Percentiles rank a stretch among this genome's conserved stretches.
phyloP scores from a whole-genome alignment of 129 eudicot genomes.

The Saussurea involucrata region DNA sequence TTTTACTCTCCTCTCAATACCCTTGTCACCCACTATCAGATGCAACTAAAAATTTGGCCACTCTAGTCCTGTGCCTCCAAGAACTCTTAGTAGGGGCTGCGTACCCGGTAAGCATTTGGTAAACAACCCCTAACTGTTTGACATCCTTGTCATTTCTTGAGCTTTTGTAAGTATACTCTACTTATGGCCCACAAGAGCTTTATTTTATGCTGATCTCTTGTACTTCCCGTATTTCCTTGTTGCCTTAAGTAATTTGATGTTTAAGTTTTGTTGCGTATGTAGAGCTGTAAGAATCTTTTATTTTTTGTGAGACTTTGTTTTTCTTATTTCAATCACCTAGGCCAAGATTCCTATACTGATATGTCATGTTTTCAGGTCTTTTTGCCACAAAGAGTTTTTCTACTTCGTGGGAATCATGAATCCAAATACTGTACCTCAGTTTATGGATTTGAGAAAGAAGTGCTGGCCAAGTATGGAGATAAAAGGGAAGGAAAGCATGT shows the following conservation, averaged over 20 bases:
- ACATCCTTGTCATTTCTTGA: neutral
- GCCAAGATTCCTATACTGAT: slow-evolving; percentile 1
- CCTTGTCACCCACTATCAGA: neutral
- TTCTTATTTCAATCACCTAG: neutral
- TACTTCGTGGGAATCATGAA: slow-evolving; percentile 97
- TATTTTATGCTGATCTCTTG: neutral
- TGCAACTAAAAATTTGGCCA: neutral
- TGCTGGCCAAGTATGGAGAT: slow-evolving; percentile 71
- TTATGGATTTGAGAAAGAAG: slow-evolving; percentile 95
- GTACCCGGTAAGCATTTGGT: too few relatives aligned
- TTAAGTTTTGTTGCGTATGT: neutral
- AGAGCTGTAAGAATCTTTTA: neutral
- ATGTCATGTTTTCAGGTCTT: slow-evolving; percentile 45
- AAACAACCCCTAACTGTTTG: too few relatives aligned
- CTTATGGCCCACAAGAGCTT: neutral
- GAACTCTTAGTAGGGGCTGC: neutral
- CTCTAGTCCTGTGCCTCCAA: neutral
- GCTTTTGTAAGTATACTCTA: neutral
- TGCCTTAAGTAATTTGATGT: neutral
- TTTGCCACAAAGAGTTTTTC: slow-evolving; percentile 84
- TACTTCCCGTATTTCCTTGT: neutral
- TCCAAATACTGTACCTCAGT: slow-evolving; percentile 94
- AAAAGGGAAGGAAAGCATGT: slow-evolving; percentile 71
- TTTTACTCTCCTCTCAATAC: neutral
- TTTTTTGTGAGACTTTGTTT: neutral